phyloP scores from a whole-genome alignment of 192 early-diverging fungal genomes.

The Entomortierella parvispora region DNA sequence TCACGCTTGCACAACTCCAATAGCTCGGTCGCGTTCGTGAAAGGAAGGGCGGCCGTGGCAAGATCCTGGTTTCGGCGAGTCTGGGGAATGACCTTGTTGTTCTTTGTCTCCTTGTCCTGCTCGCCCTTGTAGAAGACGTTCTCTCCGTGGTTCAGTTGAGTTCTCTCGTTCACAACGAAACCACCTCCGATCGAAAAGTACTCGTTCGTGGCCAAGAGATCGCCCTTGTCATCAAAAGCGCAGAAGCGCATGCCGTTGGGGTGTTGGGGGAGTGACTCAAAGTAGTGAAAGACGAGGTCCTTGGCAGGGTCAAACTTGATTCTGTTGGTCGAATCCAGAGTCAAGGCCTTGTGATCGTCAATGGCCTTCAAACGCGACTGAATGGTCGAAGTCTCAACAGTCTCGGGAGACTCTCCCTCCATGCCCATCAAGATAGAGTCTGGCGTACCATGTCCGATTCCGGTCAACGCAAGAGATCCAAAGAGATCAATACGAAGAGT shows the following conservation, averaged over 20 bases:
- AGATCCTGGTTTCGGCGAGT: slow-evolving; percentile 74
- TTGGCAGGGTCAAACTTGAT: slow-evolving; percentile 87
- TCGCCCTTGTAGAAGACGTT: slow-evolving; percentile 61
- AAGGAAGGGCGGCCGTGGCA: slow-evolving; percentile 85
- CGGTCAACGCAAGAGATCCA: slow-evolving; percentile 93
- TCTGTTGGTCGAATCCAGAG: slow-evolving; percentile 75
- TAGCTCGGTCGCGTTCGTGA: slow-evolving; percentile 80
- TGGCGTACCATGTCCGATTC: slow-evolving; percentile 95
- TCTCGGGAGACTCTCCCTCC: slow-evolving; percentile 90
- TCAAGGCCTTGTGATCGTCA: slow-evolving; percentile 73
- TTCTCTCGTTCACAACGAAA: slow-evolving; percentile 94
- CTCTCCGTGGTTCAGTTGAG: slow-evolving; percentile 77
- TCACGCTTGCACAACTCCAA: slow-evolving; percentile 85
- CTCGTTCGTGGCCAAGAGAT: slow-evolving; percentile 90
- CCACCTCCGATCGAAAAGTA: slow-evolving; percentile 97
- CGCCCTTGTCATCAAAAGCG: slow-evolving; percentile 81
- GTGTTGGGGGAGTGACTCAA: slow-evolving; percentile 89
- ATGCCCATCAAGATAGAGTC: slow-evolving; percentile 90
- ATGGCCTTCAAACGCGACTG: slow-evolving; percentile 79
- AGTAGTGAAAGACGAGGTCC: slow-evolving; percentile 90
- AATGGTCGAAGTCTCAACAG: slow-evolving; percentile 86
- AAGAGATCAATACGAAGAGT: slow-evolving; percentile 87
- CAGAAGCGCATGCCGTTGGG: slow-evolving; percentile 97
- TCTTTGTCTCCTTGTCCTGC: slow-evolving; percentile 49
- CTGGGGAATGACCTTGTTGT: slow-evolving; percentile 50